phyloP scores from a whole-genome alignment of 2,329 filamentous ascomycete genomes.

The Biscogniauxia sp. region DNA sequence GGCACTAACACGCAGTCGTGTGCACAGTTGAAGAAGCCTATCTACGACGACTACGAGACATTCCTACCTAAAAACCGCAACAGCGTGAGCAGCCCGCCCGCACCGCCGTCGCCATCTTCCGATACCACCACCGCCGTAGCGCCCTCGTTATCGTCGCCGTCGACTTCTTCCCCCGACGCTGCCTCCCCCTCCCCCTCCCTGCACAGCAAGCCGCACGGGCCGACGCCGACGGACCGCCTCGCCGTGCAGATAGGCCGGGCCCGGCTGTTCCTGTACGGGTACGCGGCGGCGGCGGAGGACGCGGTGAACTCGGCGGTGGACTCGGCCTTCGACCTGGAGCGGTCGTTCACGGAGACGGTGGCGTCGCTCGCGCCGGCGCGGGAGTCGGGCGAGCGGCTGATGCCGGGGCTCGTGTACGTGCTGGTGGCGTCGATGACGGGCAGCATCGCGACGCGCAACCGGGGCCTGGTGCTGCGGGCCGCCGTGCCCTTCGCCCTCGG shows the following conservation, averaged over 20 bases:
- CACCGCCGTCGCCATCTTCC: constrained; percentile 34
- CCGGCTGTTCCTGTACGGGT: constrained; percentile 76
- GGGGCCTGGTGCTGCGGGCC: constrained; percentile 78
- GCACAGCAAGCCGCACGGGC: constrained; percentile 40
- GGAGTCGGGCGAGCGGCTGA: constrained; percentile 81
- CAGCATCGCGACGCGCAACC: constrained; percentile 84
- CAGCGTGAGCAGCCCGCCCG: constrained; percentile 16
- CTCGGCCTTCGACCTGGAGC: constrained; percentile 78
- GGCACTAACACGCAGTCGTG: constrained; percentile 7
- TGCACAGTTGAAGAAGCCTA: constrained; percentile 60
- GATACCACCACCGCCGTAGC: constrained; percentile 25
- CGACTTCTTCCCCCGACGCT: constrained; percentile 10
- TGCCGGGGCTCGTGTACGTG: constrained; percentile 89
- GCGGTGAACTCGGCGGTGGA: constrained; percentile 80
- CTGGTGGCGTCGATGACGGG: constrained; percentile 94
- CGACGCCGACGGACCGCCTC: constrained; percentile 86
- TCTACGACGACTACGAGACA: constrained; percentile 71
- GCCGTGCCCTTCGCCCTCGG: constrained; percentile 76
- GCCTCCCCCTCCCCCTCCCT: constrained; percentile 28
- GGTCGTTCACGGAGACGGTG: constrained; percentile 84
- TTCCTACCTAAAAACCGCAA: constrained; percentile 27
- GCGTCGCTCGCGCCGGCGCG: constrained; percentile 83
- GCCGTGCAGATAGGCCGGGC: constrained; percentile 77
- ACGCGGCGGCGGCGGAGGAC: constrained; percentile 74
- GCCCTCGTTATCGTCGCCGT: constrained; percentile 20